Percentiles rank a stretch among this genome's conserved stretches.
phyloP scores from a whole-genome alignment of 2,329 filamentous ascomycete species.

The Phoma sp. region DNA sequence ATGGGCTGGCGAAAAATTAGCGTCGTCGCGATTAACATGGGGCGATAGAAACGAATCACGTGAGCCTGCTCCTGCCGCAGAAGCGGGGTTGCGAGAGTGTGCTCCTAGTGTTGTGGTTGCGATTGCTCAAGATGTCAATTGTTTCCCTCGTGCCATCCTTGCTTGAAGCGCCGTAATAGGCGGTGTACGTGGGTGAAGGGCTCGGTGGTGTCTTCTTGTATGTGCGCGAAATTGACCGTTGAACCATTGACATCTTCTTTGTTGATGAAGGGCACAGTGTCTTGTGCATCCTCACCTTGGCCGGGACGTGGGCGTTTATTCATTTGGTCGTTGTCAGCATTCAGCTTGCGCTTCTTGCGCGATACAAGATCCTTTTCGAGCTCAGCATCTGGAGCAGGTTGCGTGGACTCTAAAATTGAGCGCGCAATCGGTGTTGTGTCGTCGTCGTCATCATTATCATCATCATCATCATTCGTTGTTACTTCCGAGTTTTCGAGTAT shows the following conservation, averaged over 20 bases:
- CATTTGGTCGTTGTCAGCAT: conserved; percentile 12
- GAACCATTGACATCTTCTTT: conserved; percentile 30
- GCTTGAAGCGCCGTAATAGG: conserved; percentile 55
- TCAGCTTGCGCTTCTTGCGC: conserved; percentile 26
- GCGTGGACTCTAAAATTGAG: conserved; percentile 15
- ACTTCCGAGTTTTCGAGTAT: conserved; percentile 13
- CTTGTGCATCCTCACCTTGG: conserved; percentile 18
- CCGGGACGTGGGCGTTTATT: conserved; percentile 17
- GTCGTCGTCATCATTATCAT: not conserved
- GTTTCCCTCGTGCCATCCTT: conserved; percentile 34
- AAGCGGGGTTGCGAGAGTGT: not conserved
- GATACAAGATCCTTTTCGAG: conserved; percentile 28
- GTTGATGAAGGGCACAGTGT: conserved; percentile 28
- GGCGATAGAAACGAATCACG: conserved; percentile 21
- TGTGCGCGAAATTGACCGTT: conserved; percentile 27
- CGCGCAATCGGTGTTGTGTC: conserved; percentile 1
- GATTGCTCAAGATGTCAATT: conserved; percentile 12
- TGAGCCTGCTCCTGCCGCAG: conserved; percentile 5
- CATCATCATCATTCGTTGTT: not conserved
- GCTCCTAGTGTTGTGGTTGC: not conserved
- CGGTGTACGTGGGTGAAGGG: conserved; percentile 59
- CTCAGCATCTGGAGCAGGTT: conserved; percentile 24
- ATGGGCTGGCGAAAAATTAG: conserved; percentile 19
- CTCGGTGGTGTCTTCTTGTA: conserved; percentile 37
- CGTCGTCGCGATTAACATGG: conserved; percentile 11